Evolutionary conservation across 371 early-diverging fungal species (phyloP), one percentile per base, ranked within the genome.

Genomic region (Syncephalis plumigaleata): DNA sequence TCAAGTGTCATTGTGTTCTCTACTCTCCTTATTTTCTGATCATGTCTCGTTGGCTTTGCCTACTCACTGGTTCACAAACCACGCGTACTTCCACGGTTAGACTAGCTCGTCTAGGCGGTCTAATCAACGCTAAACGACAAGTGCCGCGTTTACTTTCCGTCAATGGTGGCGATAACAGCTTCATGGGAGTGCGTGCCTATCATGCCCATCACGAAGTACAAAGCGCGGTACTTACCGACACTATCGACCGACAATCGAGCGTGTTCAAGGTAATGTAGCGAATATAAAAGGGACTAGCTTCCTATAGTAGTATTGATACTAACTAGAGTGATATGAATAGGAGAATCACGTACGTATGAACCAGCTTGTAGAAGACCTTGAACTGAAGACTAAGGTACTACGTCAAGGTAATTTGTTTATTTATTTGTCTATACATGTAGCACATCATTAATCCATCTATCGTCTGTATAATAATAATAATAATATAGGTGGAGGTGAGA

Each of bases 281-380:
- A 7, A 21, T 16, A 16, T 40, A 4, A 21, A 16, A 8, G 5
- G 4, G 40, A 7, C 3, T 21, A 21, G 40, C 18, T 21, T 5
- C n/a, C n/a, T 40, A 40, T 21, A 4, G 15, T 7, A 4, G 31
- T 31, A 31, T 40, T 40, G 8, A 40, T 21, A 8, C 21, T 8
- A 18, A 5, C n/a, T n/a, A n/a, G n/a, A n/a, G n/a, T n/a, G n/a
- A 18, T 40, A 16, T 40, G 8, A 4, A n/a, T 21, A 40, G 40
- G 92, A 91, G 58, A 93, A 92, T 60, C 80, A 82, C 1, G 60
- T 58, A 27, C 74, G 73, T 48, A 90, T 92, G 91, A 71, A 77
- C 27, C 53, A 49, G 16, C 71, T 91, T 17, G 76, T 87, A 1
- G 65, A 71, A 23, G 79, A 91, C 49, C 75, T 94, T 48, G 75